Conservation (phyloP, 306 rosid species). For the Sophora flavescens region DNA sequence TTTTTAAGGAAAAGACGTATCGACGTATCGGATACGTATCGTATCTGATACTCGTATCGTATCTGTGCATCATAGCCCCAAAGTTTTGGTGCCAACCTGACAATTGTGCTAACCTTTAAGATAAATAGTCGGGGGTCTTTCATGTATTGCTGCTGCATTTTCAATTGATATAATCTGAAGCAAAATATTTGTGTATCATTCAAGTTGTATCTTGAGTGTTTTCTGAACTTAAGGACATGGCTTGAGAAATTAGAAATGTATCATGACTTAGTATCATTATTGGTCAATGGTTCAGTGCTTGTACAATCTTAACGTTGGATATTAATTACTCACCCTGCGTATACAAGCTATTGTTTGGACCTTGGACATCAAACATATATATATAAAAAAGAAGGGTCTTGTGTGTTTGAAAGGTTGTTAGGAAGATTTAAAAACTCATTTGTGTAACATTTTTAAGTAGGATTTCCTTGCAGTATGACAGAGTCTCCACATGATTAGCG, state of each 20-base stretch:
- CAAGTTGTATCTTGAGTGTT: conserved; percentile 2
- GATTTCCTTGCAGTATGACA: too few relatives aligned
- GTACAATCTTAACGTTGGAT: conserved; percentile 24
- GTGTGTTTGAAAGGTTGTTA: not conserved
- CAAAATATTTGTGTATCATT: conserved; percentile 7
- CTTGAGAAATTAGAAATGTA: conserved; percentile 24
- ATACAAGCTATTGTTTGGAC: conserved; percentile 24
- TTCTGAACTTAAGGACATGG: conserved; percentile 18
- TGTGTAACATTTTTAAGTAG: too few relatives aligned
- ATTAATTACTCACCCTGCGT: conserved; percentile 14
- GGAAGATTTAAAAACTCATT: conserved; percentile 26
- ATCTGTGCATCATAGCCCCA: too few relatives aligned
- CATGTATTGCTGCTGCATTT: conserved; percentile 11
- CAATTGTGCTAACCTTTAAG: conserved; percentile 6
- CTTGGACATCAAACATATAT: not conserved
- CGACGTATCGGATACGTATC: too few relatives aligned
- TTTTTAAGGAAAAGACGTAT: too few relatives aligned
- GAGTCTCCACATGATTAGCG: too few relatives aligned
- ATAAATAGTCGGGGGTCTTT: conserved; percentile 28
- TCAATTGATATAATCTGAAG: conserved; percentile 36
- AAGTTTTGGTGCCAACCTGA: conserved; percentile 17
- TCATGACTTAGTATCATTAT: conserved; percentile 3
- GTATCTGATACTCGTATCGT: too few relatives aligned
- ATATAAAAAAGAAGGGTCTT: not conserved
- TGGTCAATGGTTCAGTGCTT: conserved; percentile 15